Base-by-base conservation (phyloP, 495 filamentous ascomycete genomes). In the Xylaria cubensis region DNA sequence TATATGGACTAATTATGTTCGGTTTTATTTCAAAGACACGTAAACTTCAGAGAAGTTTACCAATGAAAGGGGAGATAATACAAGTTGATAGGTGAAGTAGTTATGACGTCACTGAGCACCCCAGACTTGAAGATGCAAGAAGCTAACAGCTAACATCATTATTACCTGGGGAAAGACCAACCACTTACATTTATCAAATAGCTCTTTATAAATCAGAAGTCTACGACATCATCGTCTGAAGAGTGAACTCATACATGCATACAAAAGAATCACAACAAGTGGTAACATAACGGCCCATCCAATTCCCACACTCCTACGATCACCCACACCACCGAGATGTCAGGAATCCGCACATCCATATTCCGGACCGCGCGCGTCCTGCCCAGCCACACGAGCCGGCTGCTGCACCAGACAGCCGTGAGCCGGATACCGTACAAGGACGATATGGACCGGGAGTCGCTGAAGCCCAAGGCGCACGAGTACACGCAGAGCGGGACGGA, bases 381-480 rank as follows among this genome's bases (percentile, higher is more conserved):
- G 15, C 56, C 63, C 51, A 51, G 67, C 66, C 72, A 66, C 67
- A 53, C 72, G 7, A 69, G 42, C 73, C 68, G 67, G 48, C 26
- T 42, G 53, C 24, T 78, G 15, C 82, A 82, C 72, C 70, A 74
- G 32, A 75, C 78, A 0, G 15, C 73, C 4, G 41, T 48, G 13
- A 32, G 65, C 36, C 56, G 71, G 19, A 10, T 36, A 2, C 74
- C 81, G 8, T 81, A 80, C 74, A 84, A 84, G 58, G 80, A 84
- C 46, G 74, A 80, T 67, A 78, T 80, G 74, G 83, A 85, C 75
- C 82, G 84, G 42, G 74, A 82, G 41, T 78, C 79, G 4, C 70
- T 86, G 56, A 83, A 82, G 59, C 84, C 84, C 21, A 74, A 78
- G 17, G 29, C 74, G 32, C 74, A 77, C 19, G 83, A 86, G 51